Conservation (phyloP, 106 monocot species). For the Acanthochlamys bracteata region DNA sequence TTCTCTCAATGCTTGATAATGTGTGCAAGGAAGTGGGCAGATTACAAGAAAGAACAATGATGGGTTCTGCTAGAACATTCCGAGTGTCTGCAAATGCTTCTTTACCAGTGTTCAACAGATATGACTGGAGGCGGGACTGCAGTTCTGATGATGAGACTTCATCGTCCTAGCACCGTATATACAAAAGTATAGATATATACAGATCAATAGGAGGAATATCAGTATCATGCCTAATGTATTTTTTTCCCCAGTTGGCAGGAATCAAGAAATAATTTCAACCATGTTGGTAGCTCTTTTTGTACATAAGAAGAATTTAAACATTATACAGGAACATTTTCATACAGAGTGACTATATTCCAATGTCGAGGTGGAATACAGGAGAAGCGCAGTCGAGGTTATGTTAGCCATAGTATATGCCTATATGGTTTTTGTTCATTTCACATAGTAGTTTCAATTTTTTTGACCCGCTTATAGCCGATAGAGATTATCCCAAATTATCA, state of each 20-base stretch:
- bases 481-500: too few species aligned
- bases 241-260: background rate
- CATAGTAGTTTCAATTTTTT: too few species aligned
- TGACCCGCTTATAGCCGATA: too few species aligned
- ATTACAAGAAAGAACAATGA: conserved; percentile 41
- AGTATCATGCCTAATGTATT: background rate
- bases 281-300: background rate
- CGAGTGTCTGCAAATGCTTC: conserved; percentile 43
- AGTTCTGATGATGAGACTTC: conserved; percentile 54
- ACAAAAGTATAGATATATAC: background rate
- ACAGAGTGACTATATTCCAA: too few species aligned
- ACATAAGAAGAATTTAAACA: background rate
- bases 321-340: too few species aligned
- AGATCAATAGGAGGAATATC: background rate
- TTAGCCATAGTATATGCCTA: too few species aligned
- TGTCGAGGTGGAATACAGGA: too few species aligned
- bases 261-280: background rate
- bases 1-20: conserved; percentile 48
- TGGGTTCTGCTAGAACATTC: conserved; percentile 60
- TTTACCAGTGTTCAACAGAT: conserved; percentile 42
- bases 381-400: too few species aligned
- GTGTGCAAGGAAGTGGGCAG: conserved; percentile 72
- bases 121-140: conserved; percentile 7
- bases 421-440: too few species aligned
- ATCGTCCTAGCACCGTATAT: conserved; percentile 19